Evolutionary conservation across 1,284 basidiomycete species (phyloP), one percentile per base, ranked within the genome.

Genomic region (Sutorius eximius): DNA sequence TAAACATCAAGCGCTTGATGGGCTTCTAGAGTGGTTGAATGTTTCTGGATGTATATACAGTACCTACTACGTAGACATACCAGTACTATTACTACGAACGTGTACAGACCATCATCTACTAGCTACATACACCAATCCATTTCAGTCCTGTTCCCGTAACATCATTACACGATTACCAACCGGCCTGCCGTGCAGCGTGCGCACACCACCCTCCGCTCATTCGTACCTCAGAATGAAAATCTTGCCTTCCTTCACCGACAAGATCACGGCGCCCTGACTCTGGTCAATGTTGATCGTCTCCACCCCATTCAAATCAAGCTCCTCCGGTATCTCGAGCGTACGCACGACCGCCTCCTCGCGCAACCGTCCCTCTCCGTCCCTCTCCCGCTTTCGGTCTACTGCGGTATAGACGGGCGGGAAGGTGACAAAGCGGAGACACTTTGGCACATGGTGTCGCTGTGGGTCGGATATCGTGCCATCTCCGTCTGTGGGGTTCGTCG

Each of bases 281-380:
- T 89, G 87, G 66, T 89, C 87, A 49, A 89, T 83, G 64, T 87
- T 88, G 60, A 89, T 85, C 60, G 86, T 88, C 72, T 88, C 86
- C 30, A 88, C 85, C 42, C 66, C 67, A 49, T 82, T 77, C 58
- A 89, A 66, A 61, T 87, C 80, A 52, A 89, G 69, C 59, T 86
- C 87, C 0, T 76, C 75, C 2, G 86, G 87, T 8, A 82, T 78
- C 57, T 82, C 80, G 32, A 89, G 70, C 51, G 85, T 88, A 56
- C 78, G 71, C 48, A 85, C 84, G 42, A 73, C 71, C 2, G 82
- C 82, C 59, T 75, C 72, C 58, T 71, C 66, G 40, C 63, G 67
- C 27, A 49, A 29, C 38, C 53, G 60, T 15, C 56, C 58, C 48
- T 53, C 57, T 15, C 49, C 47, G 12, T 56, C 48, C 49, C 59